Percentiles rank a stretch among this genome's conserved stretches.
phyloP scores from a whole-genome alignment of 2,329 filamentous ascomycete genomes.

The Phaeosphaeria sp. region DNA sequence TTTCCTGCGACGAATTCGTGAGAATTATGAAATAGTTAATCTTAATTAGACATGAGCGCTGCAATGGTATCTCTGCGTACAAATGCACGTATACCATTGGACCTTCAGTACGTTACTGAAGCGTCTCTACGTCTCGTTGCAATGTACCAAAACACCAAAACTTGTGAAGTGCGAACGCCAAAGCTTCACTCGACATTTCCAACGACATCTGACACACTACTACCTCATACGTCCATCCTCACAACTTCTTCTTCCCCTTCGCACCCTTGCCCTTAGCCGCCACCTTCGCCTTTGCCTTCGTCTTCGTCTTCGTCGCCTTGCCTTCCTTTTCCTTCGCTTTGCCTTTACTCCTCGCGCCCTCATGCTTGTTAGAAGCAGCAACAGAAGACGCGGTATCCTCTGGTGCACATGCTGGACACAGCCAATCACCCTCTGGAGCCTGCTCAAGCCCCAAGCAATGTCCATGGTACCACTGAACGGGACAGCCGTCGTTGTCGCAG shows the following conservation, averaged over 20 bases:
- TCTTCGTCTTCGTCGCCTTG: neutral
- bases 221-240: neutral
- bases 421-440: conserved; percentile 4
- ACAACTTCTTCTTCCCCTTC: neutral
- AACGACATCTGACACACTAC: too few relatives aligned
- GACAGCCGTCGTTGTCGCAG: conserved; percentile 10
- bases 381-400: neutral
- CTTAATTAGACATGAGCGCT: neutral
- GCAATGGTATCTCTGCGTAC: neutral
- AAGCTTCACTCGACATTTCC: too few relatives aligned
- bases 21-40: neutral
- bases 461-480: conserved; percentile 9
- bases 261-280: neutral
- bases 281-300: neutral
- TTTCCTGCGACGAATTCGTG: neutral
- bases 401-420: conserved; percentile 3
- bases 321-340: neutral
- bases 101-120: neutral
- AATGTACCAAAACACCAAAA: too few relatives aligned
- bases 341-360: neutral
- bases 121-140: neutral
- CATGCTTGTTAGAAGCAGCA: too few relatives aligned
- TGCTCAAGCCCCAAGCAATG: conserved; percentile 6
- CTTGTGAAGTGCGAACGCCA: too few relatives aligned
- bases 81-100: neutral